phyloP scores from a whole-genome alignment of 768 basidiomycete genomes.

The Suillus tomentosus region DNA sequence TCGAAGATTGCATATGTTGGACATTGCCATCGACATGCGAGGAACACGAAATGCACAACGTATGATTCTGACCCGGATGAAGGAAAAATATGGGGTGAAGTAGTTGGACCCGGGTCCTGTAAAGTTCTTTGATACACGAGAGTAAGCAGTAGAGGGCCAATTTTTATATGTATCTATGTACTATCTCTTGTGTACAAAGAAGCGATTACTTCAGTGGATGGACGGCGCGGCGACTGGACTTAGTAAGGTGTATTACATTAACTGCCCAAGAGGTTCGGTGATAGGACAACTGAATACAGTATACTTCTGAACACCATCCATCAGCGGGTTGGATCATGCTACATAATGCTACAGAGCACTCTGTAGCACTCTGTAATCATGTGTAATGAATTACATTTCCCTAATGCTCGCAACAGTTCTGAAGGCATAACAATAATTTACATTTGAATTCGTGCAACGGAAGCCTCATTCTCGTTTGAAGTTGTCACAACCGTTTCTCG shows the following conservation, averaged over 20 bases:
- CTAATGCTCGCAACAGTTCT: neutral
- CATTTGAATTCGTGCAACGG: neutral
- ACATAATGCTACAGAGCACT: too few species aligned
- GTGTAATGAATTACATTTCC: too few species aligned
- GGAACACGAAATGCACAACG: neutral
- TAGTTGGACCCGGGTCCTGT: neutral
- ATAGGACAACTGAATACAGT: neutral
- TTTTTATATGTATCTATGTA: neutral
- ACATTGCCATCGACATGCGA: neutral
- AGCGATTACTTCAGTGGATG: neutral
- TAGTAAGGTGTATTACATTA: neutral
- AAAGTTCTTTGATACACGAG: neutral
- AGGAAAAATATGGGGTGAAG: neutral
- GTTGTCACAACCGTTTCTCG: neutral
- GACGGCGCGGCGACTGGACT: neutral
- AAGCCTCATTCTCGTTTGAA: neutral
- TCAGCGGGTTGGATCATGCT: too few species aligned
- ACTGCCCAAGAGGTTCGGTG: neutral
- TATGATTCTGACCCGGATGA: neutral
- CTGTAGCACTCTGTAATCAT: too few species aligned
- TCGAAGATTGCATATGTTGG: conserved; percentile 4
- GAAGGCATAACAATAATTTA: neutral
- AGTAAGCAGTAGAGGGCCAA: neutral
- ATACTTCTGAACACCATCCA: neutral
- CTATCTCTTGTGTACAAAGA: neutral